Evolutionary conservation across 345 rosid species (phyloP), one percentile per base, ranked within the genome.

Genomic region (Raphanus raphanistrum): DNA sequence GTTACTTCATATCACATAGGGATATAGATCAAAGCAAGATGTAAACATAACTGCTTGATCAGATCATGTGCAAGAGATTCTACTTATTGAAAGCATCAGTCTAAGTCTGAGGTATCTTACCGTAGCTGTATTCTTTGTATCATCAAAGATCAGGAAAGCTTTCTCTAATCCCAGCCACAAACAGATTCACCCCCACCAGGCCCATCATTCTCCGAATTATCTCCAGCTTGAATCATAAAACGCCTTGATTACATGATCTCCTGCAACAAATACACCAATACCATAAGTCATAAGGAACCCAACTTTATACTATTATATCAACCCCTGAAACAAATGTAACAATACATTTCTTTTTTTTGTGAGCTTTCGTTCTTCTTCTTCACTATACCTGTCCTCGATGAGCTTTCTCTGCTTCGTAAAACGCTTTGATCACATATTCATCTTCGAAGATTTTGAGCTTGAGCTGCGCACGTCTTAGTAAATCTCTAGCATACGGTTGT

Each of bases 331-430:
- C 48, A 41, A 41, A 11, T 41, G 48, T 41, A 38, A 38, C n/a
- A 41, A 21, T 21, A 21, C 21, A 21, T 21, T 21, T 21, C 21
- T 21, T 21, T 21, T 21, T 21, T 21, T 21, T 21, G 21, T 21
- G 21, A 21, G 21, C 21, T 21, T 21, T 21, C 21, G 21, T 21
- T 21, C 21, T 21, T 21, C 21, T 21, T 21, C 21, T 21, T 21
- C 21, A 21, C 21, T 21, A 21, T 21, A 21, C 21, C 21, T 94
- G 98, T 50, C 96, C 98, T 82, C 93, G 87, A 68, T 94, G 98
- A 0, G 98, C 98, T 73, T 86, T 89, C 81, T 90, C 97, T 0
- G 98, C 98, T 73, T 90, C 96, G 38, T 87, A 83, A 79, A 92
- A 94, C 0, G 97, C 97, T 83, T 87, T 90, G 57, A 92, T 68